Percentiles rank a stretch among this genome's conserved stretches.
Conservation (phyloP, 495 filamentous ascomycete species). For the Penicillium pancosmium region DNA sequence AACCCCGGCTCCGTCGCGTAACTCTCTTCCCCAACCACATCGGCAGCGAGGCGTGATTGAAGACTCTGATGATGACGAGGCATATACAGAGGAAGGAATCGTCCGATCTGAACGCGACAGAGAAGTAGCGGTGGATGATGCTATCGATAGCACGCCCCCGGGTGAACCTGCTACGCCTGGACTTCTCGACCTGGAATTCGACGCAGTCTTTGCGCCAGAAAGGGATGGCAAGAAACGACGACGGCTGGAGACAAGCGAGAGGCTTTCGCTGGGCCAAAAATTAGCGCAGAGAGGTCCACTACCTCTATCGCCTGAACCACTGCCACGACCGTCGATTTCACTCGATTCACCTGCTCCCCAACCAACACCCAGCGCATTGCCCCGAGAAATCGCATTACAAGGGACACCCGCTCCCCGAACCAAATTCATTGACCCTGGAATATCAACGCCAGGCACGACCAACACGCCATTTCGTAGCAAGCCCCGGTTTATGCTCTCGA, state of each 20-base stretch:
- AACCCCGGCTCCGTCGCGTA: constrained; percentile 11
- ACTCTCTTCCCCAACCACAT: constrained; percentile 11
- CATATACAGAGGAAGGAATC: neutral
- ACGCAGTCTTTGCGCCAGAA: constrained; percentile 33
- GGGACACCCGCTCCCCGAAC: constrained; percentile 13
- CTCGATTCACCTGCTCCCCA: constrained; percentile 10
- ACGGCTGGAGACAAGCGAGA: constrained; percentile 14
- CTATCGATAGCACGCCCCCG: constrained; percentile 28
- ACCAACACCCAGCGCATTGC: neutral
- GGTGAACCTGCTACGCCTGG: constrained; percentile 10
- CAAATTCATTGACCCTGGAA: constrained; percentile 7
- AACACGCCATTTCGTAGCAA: constrained; percentile 30
- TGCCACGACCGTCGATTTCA: neutral
- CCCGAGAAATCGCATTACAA: constrained; percentile 4
- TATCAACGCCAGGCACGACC: constrained; percentile 23
- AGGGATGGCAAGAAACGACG: constrained; percentile 35
- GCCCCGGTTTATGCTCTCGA: constrained; percentile 34
- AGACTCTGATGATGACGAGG: constrained; percentile 33
- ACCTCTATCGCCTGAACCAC: constrained; percentile 23
- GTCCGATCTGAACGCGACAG: neutral
- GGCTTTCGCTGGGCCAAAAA: constrained; percentile 9
- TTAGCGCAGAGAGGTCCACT: constrained; percentile 13
- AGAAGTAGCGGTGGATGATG: constrained; percentile 8
- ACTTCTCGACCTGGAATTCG: constrained; percentile 29
- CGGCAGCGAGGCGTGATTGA: constrained; percentile 40